Evolutionary conservation across 2,329 filamentous ascomycete genomes (phyloP).

Genomic region (Fusarium sp.): DNA sequence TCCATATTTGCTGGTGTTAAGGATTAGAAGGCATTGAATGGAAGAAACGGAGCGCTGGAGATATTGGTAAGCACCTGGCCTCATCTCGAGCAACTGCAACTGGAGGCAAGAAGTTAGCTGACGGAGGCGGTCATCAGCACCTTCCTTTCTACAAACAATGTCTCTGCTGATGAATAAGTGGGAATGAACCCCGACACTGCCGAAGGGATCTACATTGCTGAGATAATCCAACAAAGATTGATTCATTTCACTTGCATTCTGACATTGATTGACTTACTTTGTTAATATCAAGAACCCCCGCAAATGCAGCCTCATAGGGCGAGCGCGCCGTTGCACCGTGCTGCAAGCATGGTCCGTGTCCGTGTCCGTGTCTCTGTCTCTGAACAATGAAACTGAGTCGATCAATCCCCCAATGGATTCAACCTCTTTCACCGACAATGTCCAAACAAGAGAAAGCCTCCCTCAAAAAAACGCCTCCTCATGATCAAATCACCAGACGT

Average conservation of each 20-base stretch:
- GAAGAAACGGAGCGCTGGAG: neutral
- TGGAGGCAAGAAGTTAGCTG: neutral
- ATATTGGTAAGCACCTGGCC: neutral
- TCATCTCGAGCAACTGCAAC: neutral
- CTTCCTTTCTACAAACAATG: neutral
- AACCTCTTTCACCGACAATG: neutral
- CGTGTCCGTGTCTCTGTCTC: neutral
- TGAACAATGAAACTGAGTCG: neutral
- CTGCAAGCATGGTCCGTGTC: constrained; percentile 4
- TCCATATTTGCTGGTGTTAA: neutral
- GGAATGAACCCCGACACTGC: neutral
- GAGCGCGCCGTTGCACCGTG: constrained; percentile 13
- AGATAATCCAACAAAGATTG: neutral
- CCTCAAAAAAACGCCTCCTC: neutral
- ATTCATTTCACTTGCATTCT: neutral
- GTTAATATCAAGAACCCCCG: constrained; percentile 1
- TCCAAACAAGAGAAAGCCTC: neutral
- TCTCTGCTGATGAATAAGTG: neutral
- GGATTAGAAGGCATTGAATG: neutral
- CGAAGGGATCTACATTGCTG: neutral
- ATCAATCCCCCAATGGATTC: neutral
- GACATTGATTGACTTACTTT: neutral
- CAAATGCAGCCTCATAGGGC: constrained; percentile 23
- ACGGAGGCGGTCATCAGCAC: neutral
- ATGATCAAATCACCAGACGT: constrained; percentile 18